Conservation (phyloP, 345 rosid genomes). For the Murraya paniculata region DNA sequence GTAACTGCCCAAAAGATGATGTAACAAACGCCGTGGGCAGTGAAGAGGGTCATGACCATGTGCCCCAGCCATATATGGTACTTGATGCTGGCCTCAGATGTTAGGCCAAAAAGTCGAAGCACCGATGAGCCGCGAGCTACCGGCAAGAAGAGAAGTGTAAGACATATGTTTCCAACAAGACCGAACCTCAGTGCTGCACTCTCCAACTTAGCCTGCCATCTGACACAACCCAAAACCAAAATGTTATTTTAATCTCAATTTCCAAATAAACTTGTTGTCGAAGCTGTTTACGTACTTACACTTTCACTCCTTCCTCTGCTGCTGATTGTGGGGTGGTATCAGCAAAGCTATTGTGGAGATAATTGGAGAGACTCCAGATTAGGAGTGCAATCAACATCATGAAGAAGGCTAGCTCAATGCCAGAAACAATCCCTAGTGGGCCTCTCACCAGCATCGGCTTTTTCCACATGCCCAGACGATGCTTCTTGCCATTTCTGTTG, state of each 20-base stretch:
- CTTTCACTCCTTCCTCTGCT: constrained; percentile 29
- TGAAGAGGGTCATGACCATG: constrained; percentile 54
- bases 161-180: constrained; percentile 59
- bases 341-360: constrained; percentile 41
- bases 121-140: constrained; percentile 83
- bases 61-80: constrained; percentile 94
- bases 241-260: no score
- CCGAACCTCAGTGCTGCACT: constrained; percentile 39
- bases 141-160: constrained; percentile 68
- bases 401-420: constrained; percentile 56
- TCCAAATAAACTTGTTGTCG: no score
- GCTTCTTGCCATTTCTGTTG: constrained; percentile 18
- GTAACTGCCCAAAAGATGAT: constrained; percentile 43
- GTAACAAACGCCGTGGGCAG: constrained; percentile 62
- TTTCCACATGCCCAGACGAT: constrained; percentile 26
- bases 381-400: constrained; percentile 66
- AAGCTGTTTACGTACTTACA: constrained; percentile 35
- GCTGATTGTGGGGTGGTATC: constrained; percentile 38
- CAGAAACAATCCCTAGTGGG: constrained; percentile 79
- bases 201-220: constrained; percentile 59
- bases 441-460: constrained; percentile 72
- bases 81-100: constrained; percentile 84
- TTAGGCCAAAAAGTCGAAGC: constrained; percentile 59
- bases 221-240: constrained; percentile 14
- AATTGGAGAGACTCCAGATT: constrained; percentile 53